Evolutionary conservation across 768 basidiomycete genomes (phyloP).

Genomic region (Chiua virens): DNA sequence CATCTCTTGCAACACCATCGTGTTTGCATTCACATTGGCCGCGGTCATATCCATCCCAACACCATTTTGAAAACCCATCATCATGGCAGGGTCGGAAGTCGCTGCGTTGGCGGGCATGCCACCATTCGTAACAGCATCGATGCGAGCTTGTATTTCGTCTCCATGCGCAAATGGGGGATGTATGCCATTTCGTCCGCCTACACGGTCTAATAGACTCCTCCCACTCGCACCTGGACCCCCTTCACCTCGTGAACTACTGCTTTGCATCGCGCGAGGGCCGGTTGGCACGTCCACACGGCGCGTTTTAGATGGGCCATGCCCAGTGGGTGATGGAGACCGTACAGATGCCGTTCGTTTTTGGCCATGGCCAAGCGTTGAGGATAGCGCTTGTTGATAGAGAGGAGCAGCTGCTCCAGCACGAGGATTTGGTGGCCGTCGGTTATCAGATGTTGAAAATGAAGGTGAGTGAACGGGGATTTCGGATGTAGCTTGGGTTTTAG

Average conservation of each 20-base stretch:
- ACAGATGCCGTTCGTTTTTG: slow-evolving; percentile 68
- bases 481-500: slow-evolving; percentile 30
- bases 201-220: slow-evolving; percentile 77
- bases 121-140: slow-evolving; percentile 71
- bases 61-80: slow-evolving; percentile 48
- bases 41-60: slow-evolving; percentile 40
- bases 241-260: slow-evolving; percentile 20
- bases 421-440: slow-evolving; percentile 42
- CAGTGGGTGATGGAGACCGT: slow-evolving; percentile 64
- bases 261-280: slow-evolving; percentile 81
- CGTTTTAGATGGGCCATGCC: slow-evolving; percentile 64
- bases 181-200: slow-evolving; percentile 56
- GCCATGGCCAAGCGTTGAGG: slow-evolving; percentile 50
- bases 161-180: slow-evolving; percentile 36
- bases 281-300: slow-evolving; percentile 78
- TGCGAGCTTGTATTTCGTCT: slow-evolving; percentile 77
- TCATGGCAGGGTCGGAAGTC: slow-evolving; percentile 37
- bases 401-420: slow-evolving; percentile 40
- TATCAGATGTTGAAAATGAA: slow-evolving; percentile 12
- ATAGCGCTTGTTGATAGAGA: slow-evolving; percentile 74
- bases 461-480: slow-evolving; percentile 27
- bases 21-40: slow-evolving; percentile 62
- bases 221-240: slow-evolving; percentile 27
- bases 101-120: slow-evolving; percentile 39
- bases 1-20: slow-evolving; percentile 81